Conservation (phyloP, 2,329 filamentous ascomycete species). For the Colletotrichum costaricense region DNA sequence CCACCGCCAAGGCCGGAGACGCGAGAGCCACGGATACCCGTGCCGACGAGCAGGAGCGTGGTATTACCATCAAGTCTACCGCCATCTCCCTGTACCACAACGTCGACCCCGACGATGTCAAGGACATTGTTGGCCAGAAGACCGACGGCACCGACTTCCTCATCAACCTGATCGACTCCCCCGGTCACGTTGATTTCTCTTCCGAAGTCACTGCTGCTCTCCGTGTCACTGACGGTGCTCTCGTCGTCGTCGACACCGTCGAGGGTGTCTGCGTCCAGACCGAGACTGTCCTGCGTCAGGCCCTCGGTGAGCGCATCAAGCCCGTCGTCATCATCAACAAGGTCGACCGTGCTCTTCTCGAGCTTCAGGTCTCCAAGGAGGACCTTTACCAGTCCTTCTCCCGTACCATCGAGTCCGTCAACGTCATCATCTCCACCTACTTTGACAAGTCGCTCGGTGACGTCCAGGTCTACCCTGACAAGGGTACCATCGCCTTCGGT, state of each 20-base stretch:
- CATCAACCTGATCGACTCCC: conserved; percentile 99
- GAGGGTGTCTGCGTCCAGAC: conserved; percentile 99
- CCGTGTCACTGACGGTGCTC: conserved; percentile 99
- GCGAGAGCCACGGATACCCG: conserved; percentile 97
- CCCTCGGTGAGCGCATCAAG: conserved; percentile 99
- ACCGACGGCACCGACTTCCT: conserved; percentile 96
- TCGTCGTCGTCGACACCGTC: conserved; percentile 99
- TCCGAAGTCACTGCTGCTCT: conserved; percentile 99
- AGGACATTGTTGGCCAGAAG: conserved; percentile 91
- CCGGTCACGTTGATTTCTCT: conserved; percentile 99
- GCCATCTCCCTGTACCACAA: conserved; percentile 97
- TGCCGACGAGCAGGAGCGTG: conserved; percentile 98
- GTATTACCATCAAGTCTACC: conserved; percentile 99
- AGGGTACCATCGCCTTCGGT: conserved; percentile 98
- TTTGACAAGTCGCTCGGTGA: conserved; percentile 97
- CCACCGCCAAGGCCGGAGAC: conserved; percentile 95
- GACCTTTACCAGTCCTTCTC: conserved; percentile 99
- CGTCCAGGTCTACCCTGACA: conserved; percentile 97
- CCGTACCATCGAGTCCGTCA: conserved; percentile 99
- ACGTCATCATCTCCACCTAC: conserved; percentile 99
- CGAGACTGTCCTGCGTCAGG: conserved; percentile 98
- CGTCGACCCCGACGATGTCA: conserved; percentile 87
- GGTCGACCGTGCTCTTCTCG: conserved; percentile 99
- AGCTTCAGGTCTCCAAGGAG: conserved; percentile 98
- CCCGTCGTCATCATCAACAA: conserved; percentile 99